phyloP scores from a whole-genome alignment of 1,139 yeast species.

The Hyphopichia wangnamkhiaoensis region DNA sequence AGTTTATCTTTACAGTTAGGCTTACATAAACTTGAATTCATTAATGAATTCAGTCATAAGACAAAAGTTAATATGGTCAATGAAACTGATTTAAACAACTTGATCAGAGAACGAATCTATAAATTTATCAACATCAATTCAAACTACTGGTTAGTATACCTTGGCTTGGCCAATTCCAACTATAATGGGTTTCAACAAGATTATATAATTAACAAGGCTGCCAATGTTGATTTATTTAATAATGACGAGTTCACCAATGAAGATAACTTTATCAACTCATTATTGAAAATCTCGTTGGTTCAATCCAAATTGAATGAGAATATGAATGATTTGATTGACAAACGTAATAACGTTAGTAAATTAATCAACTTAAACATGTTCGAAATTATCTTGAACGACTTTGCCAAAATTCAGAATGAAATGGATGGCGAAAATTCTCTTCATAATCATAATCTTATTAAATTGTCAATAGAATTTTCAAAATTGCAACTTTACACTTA shows the following conservation, averaged over 20 bases:
- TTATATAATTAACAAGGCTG: constrained; percentile 39
- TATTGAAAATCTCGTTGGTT: constrained; percentile 41
- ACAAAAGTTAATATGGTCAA: constrained; percentile 37
- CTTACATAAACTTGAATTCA: constrained; percentile 44
- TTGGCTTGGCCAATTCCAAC: constrained; percentile 42
- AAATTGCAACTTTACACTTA: constrained; percentile 42
- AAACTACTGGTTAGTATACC: constrained; percentile 45
- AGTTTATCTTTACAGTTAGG: constrained; percentile 46
- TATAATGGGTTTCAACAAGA: constrained; percentile 45
- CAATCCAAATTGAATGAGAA: constrained; percentile 46
- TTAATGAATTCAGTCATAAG: constrained; percentile 46
- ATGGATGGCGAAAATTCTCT: constrained; percentile 16
- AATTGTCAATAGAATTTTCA: constrained; percentile 39
- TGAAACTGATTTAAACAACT: constrained; percentile 34
- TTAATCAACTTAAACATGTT: constrained; percentile 46
- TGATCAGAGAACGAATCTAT: constrained; percentile 45
- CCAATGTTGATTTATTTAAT: constrained; percentile 28
- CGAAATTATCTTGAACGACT: constrained; percentile 40
- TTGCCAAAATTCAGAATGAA: constrained; percentile 14
- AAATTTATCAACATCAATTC: constrained; percentile 46
- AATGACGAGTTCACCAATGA: constrained; percentile 8
- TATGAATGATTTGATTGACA: constrained; percentile 33
- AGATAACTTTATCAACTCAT: constrained; percentile 42
- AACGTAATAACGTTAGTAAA: constrained; percentile 28
- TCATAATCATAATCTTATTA: constrained; percentile 26